phyloP scores from a whole-genome alignment of 1,284 basidiomycete species.

The Ustilago curta region DNA sequence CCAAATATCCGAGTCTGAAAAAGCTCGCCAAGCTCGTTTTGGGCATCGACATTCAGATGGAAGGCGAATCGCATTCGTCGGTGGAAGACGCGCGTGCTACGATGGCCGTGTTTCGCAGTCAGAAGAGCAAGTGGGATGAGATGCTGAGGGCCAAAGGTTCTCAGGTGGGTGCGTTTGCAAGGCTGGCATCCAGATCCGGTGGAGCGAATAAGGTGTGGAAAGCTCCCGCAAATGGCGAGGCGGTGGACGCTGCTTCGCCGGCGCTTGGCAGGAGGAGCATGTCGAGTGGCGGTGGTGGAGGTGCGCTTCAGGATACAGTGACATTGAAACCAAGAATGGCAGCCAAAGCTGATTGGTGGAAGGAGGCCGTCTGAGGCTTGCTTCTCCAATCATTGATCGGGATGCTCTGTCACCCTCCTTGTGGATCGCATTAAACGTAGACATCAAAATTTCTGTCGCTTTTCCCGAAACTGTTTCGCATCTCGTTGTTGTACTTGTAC shows the following conservation, averaged over 20 bases:
- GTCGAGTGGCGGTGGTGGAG: constrained; percentile 2
- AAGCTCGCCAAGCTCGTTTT: constrained; percentile 85
- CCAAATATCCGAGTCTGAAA: constrained; percentile 80
- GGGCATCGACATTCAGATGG: constrained; percentile 82
- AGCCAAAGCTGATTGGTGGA: constrained; percentile 53
- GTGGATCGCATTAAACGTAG: neutral
- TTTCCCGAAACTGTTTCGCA: constrained; percentile 2
- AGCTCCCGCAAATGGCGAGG: constrained; percentile 22
- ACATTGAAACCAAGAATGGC: constrained; percentile 38
- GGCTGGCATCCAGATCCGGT: constrained; percentile 12
- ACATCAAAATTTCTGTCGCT: neutral
- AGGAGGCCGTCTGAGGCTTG: constrained; percentile 30
- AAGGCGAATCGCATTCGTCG: constrained; percentile 59
- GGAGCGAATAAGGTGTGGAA: constrained; percentile 37
- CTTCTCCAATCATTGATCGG: too few species aligned
- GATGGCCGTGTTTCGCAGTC: constrained; percentile 92
- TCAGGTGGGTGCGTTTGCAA: neutral
- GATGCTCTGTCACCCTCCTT: neutral
- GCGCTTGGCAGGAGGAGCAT: constrained; percentile 27
- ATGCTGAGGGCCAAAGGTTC: constrained; percentile 29
- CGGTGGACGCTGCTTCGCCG: constrained; percentile 35
- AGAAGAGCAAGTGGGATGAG: constrained; percentile 85
- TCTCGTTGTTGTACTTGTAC: constrained; percentile 17
- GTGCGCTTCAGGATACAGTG: constrained; percentile 22
- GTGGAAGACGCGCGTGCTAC: constrained; percentile 89